Evolutionary conservation across 2,329 filamentous ascomycete species (phyloP).

Genomic region (Pestalotiopsis sp.): DNA sequence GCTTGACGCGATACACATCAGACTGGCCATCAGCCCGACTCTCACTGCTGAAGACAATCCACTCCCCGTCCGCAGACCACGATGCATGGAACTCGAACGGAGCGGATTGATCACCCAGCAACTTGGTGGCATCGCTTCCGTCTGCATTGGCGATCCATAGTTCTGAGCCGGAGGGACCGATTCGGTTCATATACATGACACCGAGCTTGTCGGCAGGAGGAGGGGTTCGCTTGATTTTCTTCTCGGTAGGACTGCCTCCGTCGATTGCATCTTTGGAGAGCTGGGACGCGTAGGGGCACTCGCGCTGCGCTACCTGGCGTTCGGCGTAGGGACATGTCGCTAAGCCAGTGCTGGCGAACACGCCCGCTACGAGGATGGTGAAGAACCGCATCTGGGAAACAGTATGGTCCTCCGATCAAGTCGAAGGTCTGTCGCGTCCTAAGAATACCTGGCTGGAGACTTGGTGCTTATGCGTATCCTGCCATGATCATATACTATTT

Average conservation of each 20-base stretch:
- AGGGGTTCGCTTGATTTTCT: not conserved
- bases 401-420: not conserved
- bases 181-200: slow-evolving; percentile 23
- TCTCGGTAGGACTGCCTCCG: not conserved
- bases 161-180: slow-evolving; percentile 19
- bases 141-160: slow-evolving; percentile 38
- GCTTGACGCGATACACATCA: slow-evolving; percentile 39
- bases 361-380: not conserved
- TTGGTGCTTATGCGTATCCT: not conserved
- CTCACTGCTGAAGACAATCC: slow-evolving; percentile 42
- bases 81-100: slow-evolving; percentile 41
- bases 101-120: slow-evolving; percentile 29
- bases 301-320: not conserved
- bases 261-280: not conserved
- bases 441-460: not conserved
- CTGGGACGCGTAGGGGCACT: not conserved
- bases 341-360: not conserved
- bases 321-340: not conserved
- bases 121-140: slow-evolving; percentile 36
- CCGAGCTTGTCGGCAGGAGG: slow-evolving; percentile 4
- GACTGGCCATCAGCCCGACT: slow-evolving; percentile 41
- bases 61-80: slow-evolving; percentile 40
- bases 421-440: not conserved
- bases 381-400: not conserved
- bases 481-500: not conserved